Evolutionary conservation across 345 rosid species (phyloP).

Genomic region (Salix exigua): DNA sequence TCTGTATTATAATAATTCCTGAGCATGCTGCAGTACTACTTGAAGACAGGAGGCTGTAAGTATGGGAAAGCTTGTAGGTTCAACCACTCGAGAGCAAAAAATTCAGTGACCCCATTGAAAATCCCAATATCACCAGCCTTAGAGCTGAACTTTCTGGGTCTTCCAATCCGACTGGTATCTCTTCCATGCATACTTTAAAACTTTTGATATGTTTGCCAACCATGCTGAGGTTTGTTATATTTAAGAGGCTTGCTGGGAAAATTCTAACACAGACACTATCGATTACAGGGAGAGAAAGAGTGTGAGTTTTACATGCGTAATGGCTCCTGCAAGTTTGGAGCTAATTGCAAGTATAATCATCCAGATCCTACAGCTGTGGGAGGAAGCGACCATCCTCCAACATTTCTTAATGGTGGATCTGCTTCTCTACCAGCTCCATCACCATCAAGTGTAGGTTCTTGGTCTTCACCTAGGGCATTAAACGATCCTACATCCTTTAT

Average conservation of each 20-base stretch:
- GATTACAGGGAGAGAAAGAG: slow-evolving; percentile 65
- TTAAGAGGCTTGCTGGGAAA: background rate
- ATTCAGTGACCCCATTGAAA: slow-evolving; percentile 36
- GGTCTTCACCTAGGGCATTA: slow-evolving; percentile 64
- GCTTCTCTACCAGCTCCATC: slow-evolving; percentile 43
- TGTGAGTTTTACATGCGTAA: slow-evolving; percentile 91
- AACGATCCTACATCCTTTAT: slow-evolving; percentile 52
- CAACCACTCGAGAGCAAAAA: slow-evolving; percentile 56
- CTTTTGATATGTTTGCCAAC: background rate
- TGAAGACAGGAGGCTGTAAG: slow-evolving; percentile 92
- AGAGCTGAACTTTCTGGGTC: slow-evolving; percentile 82
- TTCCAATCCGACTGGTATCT: slow-evolving; percentile 73
- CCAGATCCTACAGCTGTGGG: slow-evolving; percentile 73
- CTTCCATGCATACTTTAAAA: background rate
- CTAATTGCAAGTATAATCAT: slow-evolving; percentile 84
- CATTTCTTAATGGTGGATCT: slow-evolving; percentile 56
- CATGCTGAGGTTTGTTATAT: background rate
- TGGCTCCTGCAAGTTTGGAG: slow-evolving; percentile 87
- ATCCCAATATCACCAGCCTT: slow-evolving; percentile 24
- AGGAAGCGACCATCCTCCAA: slow-evolving; percentile 44
- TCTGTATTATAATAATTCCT: slow-evolving; percentile 15
- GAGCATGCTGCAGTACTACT: slow-evolving; percentile 64
- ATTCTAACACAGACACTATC: slow-evolving; percentile 4
- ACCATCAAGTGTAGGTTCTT: slow-evolving; percentile 48
- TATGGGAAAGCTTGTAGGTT: slow-evolving; percentile 80